Percentiles rank a stretch among this genome's conserved stretches.
Evolutionary conservation across 495 filamentous ascomycete species (phyloP).

Genomic region (Xylaria castorea): DNA sequence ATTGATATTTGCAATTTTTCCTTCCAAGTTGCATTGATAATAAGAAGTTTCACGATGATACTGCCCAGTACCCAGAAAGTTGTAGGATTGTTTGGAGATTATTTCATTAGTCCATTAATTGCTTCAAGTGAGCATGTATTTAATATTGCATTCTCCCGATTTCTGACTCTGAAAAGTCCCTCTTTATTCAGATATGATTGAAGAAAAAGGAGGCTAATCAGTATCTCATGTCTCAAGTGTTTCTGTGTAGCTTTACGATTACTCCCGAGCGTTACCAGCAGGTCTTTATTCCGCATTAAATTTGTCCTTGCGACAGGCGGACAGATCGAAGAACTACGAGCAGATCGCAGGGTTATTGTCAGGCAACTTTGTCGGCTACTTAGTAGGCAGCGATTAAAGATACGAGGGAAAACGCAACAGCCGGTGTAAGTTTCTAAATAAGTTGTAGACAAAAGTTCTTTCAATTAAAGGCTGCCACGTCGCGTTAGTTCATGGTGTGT

Average conservation of each 20-base stretch:
- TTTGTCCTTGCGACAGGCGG: slow-evolving; percentile 47
- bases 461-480: background rate
- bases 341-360: slow-evolving; percentile 98
- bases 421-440: background rate
- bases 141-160: background rate
- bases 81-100: background rate
- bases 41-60: background rate
- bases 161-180: background rate
- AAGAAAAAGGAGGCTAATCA: background rate
- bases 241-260: background rate
- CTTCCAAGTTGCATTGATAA: background rate
- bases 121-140: background rate
- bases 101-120: background rate
- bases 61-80: background rate
- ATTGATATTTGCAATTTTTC: background rate
- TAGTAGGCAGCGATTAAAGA: background rate
- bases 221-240: background rate
- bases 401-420: background rate
- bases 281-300: background rate
- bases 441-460: background rate
- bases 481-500: background rate
- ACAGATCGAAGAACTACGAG: slow-evolving; percentile 96
- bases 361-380: slow-evolving; percentile 72
- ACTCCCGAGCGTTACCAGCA: background rate
- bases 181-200: background rate